Evolutionary conservation across 2,329 filamentous ascomycete genomes (phyloP).

Genomic region (Epichloe typhina): DNA sequence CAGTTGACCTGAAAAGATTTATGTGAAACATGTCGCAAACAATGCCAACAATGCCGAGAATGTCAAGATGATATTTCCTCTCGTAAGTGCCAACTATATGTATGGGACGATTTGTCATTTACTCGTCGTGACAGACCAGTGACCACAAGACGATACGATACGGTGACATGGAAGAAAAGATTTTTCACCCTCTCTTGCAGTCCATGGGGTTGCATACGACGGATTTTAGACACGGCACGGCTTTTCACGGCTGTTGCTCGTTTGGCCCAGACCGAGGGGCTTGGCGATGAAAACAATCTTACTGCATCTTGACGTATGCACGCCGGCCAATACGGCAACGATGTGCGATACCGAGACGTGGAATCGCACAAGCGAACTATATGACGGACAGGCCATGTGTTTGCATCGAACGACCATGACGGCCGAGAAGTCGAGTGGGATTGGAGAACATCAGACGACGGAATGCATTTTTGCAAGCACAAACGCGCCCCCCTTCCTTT

Average conservation of each 20-base stretch:
- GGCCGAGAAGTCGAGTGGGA: not conserved
- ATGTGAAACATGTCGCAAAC: too few species aligned
- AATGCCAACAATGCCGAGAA: too few species aligned
- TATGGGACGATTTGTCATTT: not conserved
- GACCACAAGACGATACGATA: not conserved
- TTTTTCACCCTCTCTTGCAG: not conserved
- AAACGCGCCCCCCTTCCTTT: too few species aligned
- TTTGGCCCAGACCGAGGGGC: not conserved
- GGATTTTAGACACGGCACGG: slow-evolving; percentile 1
- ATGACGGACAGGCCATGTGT: not conserved
- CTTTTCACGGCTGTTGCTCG: slow-evolving; percentile 2
- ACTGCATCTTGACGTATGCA: not conserved
- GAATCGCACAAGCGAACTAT: too few species aligned
- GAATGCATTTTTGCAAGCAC: not conserved
- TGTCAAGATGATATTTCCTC: not conserved
- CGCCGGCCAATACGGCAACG: not conserved
- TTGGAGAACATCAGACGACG: not conserved
- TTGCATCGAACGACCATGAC: not conserved
- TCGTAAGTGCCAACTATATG: not conserved
- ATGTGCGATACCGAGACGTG: not conserved
- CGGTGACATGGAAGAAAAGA: not conserved
- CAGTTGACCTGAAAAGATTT: not conserved
- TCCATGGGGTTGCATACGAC: not conserved
- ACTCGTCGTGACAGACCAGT: not conserved
- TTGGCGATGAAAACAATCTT: too few species aligned